These are phyloP conservation scores for Arachis stenosperma DNA, from an alignment of 306 rosid species.

Conservation along the genomic window DNA sequence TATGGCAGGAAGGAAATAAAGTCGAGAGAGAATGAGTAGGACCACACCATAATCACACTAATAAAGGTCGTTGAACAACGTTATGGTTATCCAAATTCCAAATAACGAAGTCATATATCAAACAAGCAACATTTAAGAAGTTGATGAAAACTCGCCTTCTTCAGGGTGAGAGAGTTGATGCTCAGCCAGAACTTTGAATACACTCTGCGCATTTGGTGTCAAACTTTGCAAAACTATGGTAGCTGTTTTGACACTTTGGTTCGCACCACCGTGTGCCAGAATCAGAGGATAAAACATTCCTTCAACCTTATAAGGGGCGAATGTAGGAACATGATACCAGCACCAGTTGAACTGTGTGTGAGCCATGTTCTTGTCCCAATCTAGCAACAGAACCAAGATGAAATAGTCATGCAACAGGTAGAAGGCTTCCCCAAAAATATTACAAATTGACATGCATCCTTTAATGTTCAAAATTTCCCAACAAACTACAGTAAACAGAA, in stretches of 20 bases:
- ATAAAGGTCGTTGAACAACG: too few species aligned
- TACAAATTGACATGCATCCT: conserved; percentile 7
- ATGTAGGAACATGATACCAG: conserved; percentile 95
- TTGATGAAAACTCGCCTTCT: conserved; percentile 57
- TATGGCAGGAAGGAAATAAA: too few species aligned
- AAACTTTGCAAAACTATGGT: conserved; percentile 84
- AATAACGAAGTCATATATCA: not conserved
- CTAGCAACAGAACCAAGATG: conserved; percentile 47
- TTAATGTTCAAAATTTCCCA: conserved; percentile 15
- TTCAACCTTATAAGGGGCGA: conserved; percentile 79
- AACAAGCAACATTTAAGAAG: conserved; percentile 29
- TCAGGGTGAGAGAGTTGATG: conserved; percentile 80
- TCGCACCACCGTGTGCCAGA: conserved; percentile 71
- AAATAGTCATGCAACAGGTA: conserved; percentile 29
- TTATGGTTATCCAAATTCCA: too few species aligned
- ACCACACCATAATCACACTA: too few species aligned
- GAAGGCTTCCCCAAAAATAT: conserved; percentile 8
- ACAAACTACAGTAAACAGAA: not conserved
- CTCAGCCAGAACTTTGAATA: conserved; percentile 89
- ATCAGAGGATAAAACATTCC: conserved; percentile 80
- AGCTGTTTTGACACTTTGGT: conserved; percentile 87
- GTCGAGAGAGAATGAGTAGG: too few species aligned
- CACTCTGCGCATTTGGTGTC: conserved; percentile 93
- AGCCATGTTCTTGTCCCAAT: conserved; percentile 98
- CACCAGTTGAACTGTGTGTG: conserved; percentile 92